Base-by-base conservation (phyloP, 2,329 filamentous ascomycete species). In the Elsinoe ampelina region DNA sequence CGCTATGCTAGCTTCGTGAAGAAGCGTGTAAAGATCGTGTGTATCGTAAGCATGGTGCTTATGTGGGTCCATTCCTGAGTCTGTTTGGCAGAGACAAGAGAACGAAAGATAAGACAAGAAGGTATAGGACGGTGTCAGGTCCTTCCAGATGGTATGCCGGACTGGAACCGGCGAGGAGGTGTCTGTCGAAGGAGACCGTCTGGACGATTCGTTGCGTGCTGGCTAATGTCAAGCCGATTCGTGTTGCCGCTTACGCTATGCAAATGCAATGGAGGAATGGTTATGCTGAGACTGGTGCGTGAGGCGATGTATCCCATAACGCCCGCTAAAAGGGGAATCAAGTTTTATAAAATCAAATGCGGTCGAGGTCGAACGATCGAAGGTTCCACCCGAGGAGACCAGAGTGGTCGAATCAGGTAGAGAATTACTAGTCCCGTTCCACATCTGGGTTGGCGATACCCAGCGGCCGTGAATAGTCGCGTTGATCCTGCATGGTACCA, bases 391-490 rank as follows among this genome's bases (percentile, higher is more conserved):
- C 4, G 26, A 30, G 26, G 26, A 30, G 26, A 8, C 26, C 26
- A 22, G 26, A 7, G 26, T 30, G 26, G 26, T 30, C 26, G 26
- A n/a, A n/a, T 47, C 26, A 20, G 17, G 17, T 13, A 22, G 32
- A 12, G 20, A 30, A 30, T 30, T 10, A 35, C 13, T 26, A 42
- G 20, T 30, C 22, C 38, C 48, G 56, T 12, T 57, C 57, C 19
- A 56, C 35, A 57, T 70, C 68, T 10, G 68, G 68, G 47, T 70
- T 70, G 34, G 62, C 63, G 19, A 77, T 72, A 20, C 74, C 74
- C n/a, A 75, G 62, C 47, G 73, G 71, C 48, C 75, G 70, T 45
- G 72, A 73, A 59, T 76, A 78, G 58, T 78, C 75, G 38, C 68
- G 68, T 57, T 72, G 72, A 58, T 75, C 72, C 57, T 76, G 72